A percentile compares a stretch with the other conserved stretches of the same genome.
phyloP scores from a whole-genome alignment of 768 basidiomycete species.

The Lactifluus pinguis region DNA sequence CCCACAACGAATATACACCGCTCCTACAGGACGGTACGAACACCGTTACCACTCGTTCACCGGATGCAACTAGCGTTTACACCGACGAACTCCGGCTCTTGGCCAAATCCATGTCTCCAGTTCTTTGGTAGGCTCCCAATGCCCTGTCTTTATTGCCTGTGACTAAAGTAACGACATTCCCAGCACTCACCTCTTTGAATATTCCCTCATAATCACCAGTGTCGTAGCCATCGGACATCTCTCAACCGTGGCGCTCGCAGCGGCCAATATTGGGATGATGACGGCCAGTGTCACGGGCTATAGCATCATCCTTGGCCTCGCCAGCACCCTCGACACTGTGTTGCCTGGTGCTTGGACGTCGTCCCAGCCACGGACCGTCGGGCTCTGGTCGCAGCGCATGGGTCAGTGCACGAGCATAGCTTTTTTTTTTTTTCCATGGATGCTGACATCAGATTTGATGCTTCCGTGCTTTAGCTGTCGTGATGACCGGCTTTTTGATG shows the following conservation, averaged over 20 bases:
- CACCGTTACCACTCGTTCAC: background rate
- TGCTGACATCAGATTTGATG: background rate
- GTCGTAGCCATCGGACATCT: conserved; percentile 87
- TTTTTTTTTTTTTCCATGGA: too few species aligned
- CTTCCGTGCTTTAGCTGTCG: conserved; percentile 39
- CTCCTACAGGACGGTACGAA: conserved; percentile 29
- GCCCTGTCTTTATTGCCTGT: background rate
- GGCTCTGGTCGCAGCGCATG: conserved; percentile 88
- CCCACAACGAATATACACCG: conserved; percentile 20
- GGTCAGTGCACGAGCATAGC: conserved; percentile 34
- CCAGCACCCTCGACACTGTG: conserved; percentile 84
- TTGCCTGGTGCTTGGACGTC: conserved; percentile 96
- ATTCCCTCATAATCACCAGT: conserved; percentile 73
- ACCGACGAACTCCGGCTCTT: conserved; percentile 55
- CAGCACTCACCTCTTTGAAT: conserved; percentile 77
- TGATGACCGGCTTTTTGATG: conserved; percentile 47
- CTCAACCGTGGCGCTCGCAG: conserved; percentile 83
- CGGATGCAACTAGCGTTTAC: conserved; percentile 29
- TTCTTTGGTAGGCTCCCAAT: conserved; percentile 44
- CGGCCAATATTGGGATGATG: conserved; percentile 42
- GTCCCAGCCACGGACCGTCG: conserved; percentile 70
- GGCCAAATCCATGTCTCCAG: conserved; percentile 55
- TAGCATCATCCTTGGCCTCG: conserved; percentile 74
- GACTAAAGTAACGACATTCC: background rate
- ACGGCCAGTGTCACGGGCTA: conserved; percentile 55